phyloP scores from a whole-genome alignment of 1,284 basidiomycete genomes.

The Athelia psychrophila region DNA sequence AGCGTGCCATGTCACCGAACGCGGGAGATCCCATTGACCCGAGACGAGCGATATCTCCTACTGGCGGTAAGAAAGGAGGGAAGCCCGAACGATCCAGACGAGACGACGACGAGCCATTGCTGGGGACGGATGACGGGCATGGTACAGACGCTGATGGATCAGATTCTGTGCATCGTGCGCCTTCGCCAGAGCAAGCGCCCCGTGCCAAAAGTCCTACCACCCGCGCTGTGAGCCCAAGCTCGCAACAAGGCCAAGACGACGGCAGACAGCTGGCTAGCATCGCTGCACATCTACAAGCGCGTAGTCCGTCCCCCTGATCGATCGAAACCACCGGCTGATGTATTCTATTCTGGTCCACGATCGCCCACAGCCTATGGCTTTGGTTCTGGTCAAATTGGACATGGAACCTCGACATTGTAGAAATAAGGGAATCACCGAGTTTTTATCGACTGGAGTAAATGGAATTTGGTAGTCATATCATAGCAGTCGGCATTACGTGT shows the following conservation, averaged over 20 bases:
- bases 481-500: too few species aligned
- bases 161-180: constrained; percentile 43
- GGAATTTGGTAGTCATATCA: too few species aligned
- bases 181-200: constrained; percentile 46
- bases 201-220: constrained; percentile 62
- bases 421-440: too few species aligned
- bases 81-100: constrained; percentile 60
- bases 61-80: constrained; percentile 33
- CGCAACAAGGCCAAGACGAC: background rate
- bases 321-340: constrained; percentile 52
- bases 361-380: constrained; percentile 59
- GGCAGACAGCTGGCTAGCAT: background rate
- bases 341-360: constrained; percentile 48
- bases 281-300: constrained; percentile 35
- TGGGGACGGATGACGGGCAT: constrained; percentile 51
- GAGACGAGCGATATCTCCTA: constrained; percentile 65
- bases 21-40: constrained; percentile 50
- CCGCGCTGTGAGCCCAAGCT: constrained; percentile 55
- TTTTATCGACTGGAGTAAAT: too few species aligned
- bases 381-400: constrained; percentile 30
- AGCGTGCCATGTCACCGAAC: constrained; percentile 57
- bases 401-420: constrained; percentile 55
- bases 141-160: constrained; percentile 42
- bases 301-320: constrained; percentile 70
- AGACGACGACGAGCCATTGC: constrained; percentile 61